Base-by-base conservation (phyloP, 2,329 filamentous ascomycete species). In the Ceratocystis cubensis region DNA sequence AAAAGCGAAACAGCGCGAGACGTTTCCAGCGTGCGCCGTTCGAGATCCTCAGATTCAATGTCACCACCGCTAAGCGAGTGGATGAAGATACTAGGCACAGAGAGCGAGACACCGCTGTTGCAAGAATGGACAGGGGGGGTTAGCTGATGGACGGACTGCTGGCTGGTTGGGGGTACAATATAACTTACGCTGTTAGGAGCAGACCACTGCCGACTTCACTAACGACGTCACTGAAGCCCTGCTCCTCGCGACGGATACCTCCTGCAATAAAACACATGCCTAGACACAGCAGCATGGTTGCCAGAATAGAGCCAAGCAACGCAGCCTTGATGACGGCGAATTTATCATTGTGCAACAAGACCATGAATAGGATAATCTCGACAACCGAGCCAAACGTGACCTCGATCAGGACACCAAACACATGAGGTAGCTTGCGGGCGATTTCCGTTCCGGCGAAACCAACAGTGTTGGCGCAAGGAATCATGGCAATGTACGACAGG, bases 321-420 rank as follows among this genome's bases (percentile, higher is more conserved):
- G 91, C 90, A 65, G 89, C 89, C 72, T 90, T 84, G 71, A 95
- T 89, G 70, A 94, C 88, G n/a, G 81, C 79, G 68, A 87, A 85
- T 74, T 78, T 75, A 64, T 78, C 70, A 1, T 78, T 75, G 10
- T 74, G 74, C 3, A 94, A 79, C 57, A 95, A 77, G 1, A 92
- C 82, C 78, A 93, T 87, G 75, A 95, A 94, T 37, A 95, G 77
- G 61, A 95, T 83, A 66, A 95, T 87, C 73, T 96, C 90, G 64
- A 94, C 89, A 8, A 91, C 76, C 0, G 88, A 89, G 1, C 88
- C 88, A 8, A 69, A 64, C 71, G 82, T 84, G 1, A 82, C 84
- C 72, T 86, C 83, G 17, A 79, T 73, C 69, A 89, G 74, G 10
- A 88, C 80, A 30, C 85, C 86, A 62, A 86, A 75, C 7, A 90